phyloP scores from a whole-genome alignment of 257 asterid genomes.

The Gynochthodes officinalis region DNA sequence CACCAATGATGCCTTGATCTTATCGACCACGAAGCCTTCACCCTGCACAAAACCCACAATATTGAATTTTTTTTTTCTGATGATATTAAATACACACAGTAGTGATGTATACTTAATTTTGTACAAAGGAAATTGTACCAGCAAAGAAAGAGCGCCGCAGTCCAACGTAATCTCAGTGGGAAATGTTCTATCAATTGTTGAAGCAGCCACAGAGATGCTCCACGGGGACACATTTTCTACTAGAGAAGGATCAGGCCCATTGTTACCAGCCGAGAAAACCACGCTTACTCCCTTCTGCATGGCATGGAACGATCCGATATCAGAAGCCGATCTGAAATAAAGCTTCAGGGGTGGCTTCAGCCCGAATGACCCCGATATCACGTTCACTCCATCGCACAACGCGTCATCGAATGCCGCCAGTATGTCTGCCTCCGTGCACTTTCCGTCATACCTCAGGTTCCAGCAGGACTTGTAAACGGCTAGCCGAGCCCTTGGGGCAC shows the following conservation, averaged over 20 bases:
- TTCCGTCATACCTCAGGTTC: constrained; percentile 29
- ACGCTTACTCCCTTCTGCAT: constrained; percentile 50
- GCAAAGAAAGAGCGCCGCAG: constrained; percentile 20
- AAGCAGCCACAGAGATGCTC: constrained; percentile 61
- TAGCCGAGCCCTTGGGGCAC: constrained; percentile 63
- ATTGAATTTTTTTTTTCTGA: too few species aligned
- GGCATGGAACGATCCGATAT: constrained; percentile 51
- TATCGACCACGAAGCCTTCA: constrained; percentile 38
- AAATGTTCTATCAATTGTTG: constrained; percentile 48
- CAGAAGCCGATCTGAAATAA: constrained; percentile 27
- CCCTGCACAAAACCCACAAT: constrained; percentile 56
- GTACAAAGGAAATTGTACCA: constrained; percentile 25
- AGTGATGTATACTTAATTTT: too few species aligned
- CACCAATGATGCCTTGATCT: constrained; percentile 23
- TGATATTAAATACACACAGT: too few species aligned
- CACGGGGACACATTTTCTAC: constrained; percentile 54
- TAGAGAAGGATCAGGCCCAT: constrained; percentile 47
- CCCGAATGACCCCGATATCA: constrained; percentile 52
- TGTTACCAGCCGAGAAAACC: constrained; percentile 49
- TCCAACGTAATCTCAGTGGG: constrained; percentile 39
- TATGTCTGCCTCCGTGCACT: constrained; percentile 51
- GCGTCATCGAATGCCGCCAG: constrained; percentile 64
- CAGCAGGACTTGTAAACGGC: constrained; percentile 75
- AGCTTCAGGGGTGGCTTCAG: constrained; percentile 30
- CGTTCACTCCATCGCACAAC: constrained; percentile 51